Evolutionary conservation across 225 moss, liverwort and hornwort species (phyloP).

Genomic region (Marchantia polymorpha): DNA sequence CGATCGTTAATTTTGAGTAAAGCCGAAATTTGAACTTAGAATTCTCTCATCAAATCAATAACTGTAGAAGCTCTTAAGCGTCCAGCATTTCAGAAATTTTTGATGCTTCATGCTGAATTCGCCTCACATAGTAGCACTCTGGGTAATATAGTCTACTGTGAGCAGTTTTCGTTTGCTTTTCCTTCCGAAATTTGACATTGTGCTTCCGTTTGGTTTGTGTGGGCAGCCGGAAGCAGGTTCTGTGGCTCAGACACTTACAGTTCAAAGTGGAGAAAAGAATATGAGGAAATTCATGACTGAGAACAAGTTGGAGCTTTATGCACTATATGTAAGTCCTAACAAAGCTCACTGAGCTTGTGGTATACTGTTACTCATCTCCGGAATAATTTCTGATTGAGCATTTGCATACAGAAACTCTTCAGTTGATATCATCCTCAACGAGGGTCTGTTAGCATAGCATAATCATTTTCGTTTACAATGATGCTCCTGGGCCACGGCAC

Average conservation of each 20-base stretch:
- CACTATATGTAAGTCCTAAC: conserved; percentile 35
- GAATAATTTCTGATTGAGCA: no score
- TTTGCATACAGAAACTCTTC: no score
- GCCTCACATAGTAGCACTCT: not conserved
- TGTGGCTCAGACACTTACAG: conserved; percentile 33
- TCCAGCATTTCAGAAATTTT: not conserved
- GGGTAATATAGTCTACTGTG: not conserved
- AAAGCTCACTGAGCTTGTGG: no score
- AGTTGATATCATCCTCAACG: no score
- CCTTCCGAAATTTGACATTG: not conserved
- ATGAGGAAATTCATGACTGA: conserved; percentile 51
- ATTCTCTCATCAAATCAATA: not conserved
- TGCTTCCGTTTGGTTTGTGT: not conserved
- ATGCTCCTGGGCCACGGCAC: no score
- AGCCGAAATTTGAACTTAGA: not conserved
- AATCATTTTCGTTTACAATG: no score
- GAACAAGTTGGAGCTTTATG: conserved; percentile 50
- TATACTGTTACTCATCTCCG: no score
- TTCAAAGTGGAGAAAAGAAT: conserved; percentile 46
- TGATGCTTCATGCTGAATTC: not conserved
- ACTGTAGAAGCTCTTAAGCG: not conserved
- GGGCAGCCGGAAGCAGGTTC: conserved; percentile 37
- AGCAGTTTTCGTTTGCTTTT: not conserved
- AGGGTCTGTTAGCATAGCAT: no score
- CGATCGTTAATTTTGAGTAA: not conserved